These are phyloP conservation scores for Penicillium sp. DNA, from an alignment of 2,329 filamentous ascomycete species.

Conservation along the genomic window DNA sequence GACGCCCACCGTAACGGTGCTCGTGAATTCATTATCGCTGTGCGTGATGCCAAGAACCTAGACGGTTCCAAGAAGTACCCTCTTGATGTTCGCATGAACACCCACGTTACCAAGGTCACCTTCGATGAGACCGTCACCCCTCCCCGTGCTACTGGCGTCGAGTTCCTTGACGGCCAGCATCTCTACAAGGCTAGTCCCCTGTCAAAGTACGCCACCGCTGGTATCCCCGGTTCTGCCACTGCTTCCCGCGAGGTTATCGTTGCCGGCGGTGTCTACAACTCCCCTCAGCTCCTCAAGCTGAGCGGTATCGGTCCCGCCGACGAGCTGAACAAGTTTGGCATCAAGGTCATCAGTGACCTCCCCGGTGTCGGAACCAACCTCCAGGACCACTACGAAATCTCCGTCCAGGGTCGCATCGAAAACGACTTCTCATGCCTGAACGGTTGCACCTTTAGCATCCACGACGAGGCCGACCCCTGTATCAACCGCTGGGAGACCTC, in stretches of 20 bases:
- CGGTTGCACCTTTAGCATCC: conserved; percentile 35
- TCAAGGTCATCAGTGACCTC: conserved; percentile 57
- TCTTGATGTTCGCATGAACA: conserved; percentile 57
- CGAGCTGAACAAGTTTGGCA: conserved; percentile 57
- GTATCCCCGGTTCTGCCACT: conserved; percentile 43
- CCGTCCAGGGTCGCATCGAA: conserved; percentile 37
- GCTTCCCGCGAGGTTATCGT: conserved; percentile 52
- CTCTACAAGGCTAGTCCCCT: conserved; percentile 53
- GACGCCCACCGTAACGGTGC: conserved; percentile 26
- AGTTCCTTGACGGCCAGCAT: conserved; percentile 51
- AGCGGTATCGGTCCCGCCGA: conserved; percentile 62
- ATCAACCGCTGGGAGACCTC: conserved; percentile 47
- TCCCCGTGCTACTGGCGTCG: conserved; percentile 53
- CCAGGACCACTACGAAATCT: conserved; percentile 55
- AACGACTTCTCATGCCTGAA: conserved; percentile 42
- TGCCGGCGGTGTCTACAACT: conserved; percentile 61
- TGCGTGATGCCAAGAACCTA: conserved; percentile 27
- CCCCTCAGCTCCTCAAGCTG: conserved; percentile 66
- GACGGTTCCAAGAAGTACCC: conserved; percentile 49
- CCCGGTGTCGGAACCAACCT: conserved; percentile 67
- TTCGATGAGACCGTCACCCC: conserved; percentile 43
- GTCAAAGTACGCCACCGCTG: conserved; percentile 25
- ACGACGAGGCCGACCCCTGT: conserved; percentile 43
- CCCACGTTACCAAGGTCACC: conserved; percentile 49
- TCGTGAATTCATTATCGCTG: conserved; percentile 47